Conservation (phyloP, 345 rosid genomes). For the Salix purpurea region DNA sequence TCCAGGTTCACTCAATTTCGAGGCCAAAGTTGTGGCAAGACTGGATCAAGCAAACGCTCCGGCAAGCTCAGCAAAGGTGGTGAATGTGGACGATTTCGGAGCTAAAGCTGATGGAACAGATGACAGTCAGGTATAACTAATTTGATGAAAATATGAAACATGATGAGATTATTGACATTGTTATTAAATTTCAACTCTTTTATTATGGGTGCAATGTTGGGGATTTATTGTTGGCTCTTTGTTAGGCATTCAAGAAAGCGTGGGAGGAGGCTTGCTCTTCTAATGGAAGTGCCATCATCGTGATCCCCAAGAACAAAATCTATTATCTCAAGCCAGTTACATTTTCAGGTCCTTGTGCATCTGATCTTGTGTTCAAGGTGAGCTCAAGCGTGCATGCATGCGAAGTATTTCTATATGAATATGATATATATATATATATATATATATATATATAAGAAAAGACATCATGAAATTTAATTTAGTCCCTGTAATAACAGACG, state of each 20-base stretch:
- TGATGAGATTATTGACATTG: not conserved
- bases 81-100: slow-evolving; percentile 40
- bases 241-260: slow-evolving; percentile 39
- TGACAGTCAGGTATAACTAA: slow-evolving; percentile 25
- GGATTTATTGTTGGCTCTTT: slow-evolving; percentile 6
- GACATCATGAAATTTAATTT: no score
- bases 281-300: slow-evolving; percentile 17
- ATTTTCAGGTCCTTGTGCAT: slow-evolving; percentile 81
- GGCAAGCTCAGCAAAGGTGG: slow-evolving; percentile 16
- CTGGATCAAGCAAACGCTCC: not conserved
- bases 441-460: no score
- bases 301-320: slow-evolving; percentile 47
- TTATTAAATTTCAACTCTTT: not conserved
- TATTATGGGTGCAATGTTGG: not conserved
- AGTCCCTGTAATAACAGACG: not conserved
- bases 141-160: not conserved
- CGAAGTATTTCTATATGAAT: no score
- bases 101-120: slow-evolving; percentile 38
- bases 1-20: not conserved
- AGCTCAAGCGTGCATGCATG: not conserved
- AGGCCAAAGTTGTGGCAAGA: slow-evolving; percentile 2
- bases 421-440: no score
- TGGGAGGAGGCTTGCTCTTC: slow-evolving; percentile 20
- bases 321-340: slow-evolving; percentile 56
- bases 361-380: slow-evolving; percentile 59